These are phyloP conservation scores for Beauveria rudraprayagi DNA, from an alignment of 2,329 filamentous ascomycete species.

Conservation along the genomic window DNA sequence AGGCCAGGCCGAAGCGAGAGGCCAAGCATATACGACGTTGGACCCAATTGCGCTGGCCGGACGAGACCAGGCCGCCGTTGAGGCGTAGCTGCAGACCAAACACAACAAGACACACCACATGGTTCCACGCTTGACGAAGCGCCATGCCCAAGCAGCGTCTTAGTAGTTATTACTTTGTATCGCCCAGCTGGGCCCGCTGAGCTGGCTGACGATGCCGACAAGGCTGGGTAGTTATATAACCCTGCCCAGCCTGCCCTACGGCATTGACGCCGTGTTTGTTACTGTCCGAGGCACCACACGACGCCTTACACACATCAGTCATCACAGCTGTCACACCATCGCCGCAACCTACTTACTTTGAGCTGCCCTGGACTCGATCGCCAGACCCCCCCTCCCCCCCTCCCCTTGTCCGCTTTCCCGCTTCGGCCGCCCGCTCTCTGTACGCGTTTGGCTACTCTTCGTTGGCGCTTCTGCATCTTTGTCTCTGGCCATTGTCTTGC, in stretches of 20 bases:
- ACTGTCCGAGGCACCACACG: background rate
- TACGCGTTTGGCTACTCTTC: background rate
- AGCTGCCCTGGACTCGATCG: background rate
- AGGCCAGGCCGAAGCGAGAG: background rate
- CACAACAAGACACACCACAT: background rate
- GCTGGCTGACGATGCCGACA: background rate
- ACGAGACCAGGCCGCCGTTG: slow-evolving; percentile 1
- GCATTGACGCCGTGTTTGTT: background rate
- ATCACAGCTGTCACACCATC: background rate
- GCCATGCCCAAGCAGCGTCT: background rate
- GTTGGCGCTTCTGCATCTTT: background rate
- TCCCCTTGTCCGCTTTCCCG: background rate
- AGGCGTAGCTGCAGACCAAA: background rate
- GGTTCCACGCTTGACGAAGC: background rate
- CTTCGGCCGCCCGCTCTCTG: background rate
- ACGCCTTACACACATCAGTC: background rate
- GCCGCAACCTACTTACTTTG: background rate
- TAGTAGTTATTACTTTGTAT: background rate
- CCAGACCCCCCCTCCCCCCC: background rate
- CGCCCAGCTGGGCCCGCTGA: background rate
- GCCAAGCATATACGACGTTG: background rate
- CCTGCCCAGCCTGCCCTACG: background rate
- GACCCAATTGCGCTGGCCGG: background rate
- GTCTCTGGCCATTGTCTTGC: background rate
- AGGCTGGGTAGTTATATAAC: background rate